Conservation (phyloP, 2,329 filamentous ascomycete species). For the Nemania diffusa region DNA sequence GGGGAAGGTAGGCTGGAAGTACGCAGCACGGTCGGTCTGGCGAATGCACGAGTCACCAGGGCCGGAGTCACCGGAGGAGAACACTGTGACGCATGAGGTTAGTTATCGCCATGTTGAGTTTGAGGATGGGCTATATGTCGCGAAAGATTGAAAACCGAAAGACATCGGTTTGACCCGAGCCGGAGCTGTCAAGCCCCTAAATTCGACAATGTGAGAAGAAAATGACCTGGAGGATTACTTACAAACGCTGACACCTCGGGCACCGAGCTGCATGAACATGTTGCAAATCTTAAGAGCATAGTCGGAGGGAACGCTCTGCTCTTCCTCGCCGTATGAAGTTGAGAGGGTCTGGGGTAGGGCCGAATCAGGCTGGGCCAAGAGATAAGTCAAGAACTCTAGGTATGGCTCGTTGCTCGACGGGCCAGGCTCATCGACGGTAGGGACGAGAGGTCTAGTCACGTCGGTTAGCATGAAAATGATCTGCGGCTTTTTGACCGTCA, state of each 20-base stretch:
- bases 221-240: slow-evolving; percentile 7
- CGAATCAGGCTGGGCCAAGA: slow-evolving; percentile 62
- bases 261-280: slow-evolving; percentile 71
- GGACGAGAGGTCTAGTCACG: slow-evolving; percentile 62
- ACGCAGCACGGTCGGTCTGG: slow-evolving; percentile 57
- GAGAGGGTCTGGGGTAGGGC: slow-evolving; percentile 69
- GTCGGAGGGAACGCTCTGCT: slow-evolving; percentile 68
- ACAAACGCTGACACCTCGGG: slow-evolving; percentile 68
- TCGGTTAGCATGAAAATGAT: slow-evolving; percentile 22
- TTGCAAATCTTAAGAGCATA: slow-evolving; percentile 71
- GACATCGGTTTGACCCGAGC: background rate
- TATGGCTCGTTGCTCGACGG: slow-evolving; percentile 76
- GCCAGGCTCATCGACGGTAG: slow-evolving; percentile 60
- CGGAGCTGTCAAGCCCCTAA: background rate
- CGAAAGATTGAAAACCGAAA: background rate
- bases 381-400: slow-evolving; percentile 69
- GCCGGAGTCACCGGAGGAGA: slow-evolving; percentile 68
- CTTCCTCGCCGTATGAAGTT: slow-evolving; percentile 73
- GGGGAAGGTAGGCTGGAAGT: slow-evolving; percentile 55
- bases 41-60: slow-evolving; percentile 71
- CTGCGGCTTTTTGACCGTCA: slow-evolving; percentile 53
- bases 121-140: no score
- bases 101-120: background rate
- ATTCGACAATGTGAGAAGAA: background rate
- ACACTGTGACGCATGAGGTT: slow-evolving; percentile 50